Percentiles rank a stretch among this genome's conserved stretches.
Evolutionary conservation across 1,284 basidiomycete genomes (phyloP).

Genomic region (Malassezia brasiliensis): DNA sequence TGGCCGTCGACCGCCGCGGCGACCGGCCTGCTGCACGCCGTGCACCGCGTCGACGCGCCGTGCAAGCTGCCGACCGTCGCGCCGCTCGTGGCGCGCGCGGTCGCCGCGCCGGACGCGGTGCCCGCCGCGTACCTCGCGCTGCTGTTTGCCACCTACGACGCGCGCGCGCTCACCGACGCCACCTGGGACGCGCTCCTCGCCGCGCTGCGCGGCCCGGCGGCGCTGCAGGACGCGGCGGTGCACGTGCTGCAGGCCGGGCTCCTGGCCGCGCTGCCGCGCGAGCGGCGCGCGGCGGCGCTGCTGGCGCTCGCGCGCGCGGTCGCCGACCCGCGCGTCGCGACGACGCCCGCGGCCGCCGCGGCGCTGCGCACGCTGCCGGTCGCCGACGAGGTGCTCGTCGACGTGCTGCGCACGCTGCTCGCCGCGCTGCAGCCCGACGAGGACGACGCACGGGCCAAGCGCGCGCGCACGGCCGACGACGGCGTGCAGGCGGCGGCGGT

Average conservation of each 20-base stretch:
- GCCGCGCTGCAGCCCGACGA: slow-evolving; percentile 52
- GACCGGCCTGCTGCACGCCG: slow-evolving; percentile 56
- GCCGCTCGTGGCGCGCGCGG: slow-evolving; percentile 54
- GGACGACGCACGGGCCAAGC: slow-evolving; percentile 51
- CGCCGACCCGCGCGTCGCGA: slow-evolving; percentile 21
- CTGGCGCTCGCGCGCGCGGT: slow-evolving; percentile 50
- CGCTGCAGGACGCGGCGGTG: slow-evolving; percentile 24
- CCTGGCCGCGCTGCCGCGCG: slow-evolving; percentile 53
- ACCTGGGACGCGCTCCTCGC: slow-evolving; percentile 22
- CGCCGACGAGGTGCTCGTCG: slow-evolving; percentile 53
- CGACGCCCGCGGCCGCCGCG: slow-evolving; percentile 21
- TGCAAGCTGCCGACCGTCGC: slow-evolving; percentile 60
- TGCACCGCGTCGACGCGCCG: slow-evolving; percentile 58
- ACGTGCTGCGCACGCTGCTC: slow-evolving; percentile 57
- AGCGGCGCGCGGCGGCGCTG: slow-evolving; percentile 57
- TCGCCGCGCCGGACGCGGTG: slow-evolving; percentile 16
- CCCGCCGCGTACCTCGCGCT: slow-evolving; percentile 51
- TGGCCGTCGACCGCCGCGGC: slow-evolving; percentile 56
- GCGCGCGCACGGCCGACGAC: slow-evolving; percentile 25
- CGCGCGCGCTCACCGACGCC: slow-evolving; percentile 44
- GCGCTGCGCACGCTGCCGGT: slow-evolving; percentile 28
- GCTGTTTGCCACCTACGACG: slow-evolving; percentile 55
- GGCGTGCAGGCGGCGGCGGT: slow-evolving; percentile 23
- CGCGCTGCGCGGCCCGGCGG: slow-evolving; percentile 14
- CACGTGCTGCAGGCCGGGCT: slow-evolving; percentile 52